Evolutionary conservation across 2,329 filamentous ascomycete species (phyloP).

Genomic region (Fusarium mexicanum): DNA sequence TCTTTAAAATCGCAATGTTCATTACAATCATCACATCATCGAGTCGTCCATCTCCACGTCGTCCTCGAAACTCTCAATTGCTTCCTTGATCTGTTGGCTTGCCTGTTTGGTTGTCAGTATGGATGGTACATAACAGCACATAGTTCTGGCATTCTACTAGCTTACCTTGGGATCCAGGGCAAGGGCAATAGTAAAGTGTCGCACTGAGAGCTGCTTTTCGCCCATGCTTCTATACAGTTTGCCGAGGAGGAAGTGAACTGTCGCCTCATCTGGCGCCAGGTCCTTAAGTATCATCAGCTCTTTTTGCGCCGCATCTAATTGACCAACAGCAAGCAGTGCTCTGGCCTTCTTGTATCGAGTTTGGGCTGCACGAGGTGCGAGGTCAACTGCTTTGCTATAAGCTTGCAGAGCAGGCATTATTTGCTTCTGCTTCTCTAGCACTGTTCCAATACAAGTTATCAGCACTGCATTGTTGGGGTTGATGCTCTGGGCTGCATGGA

Average conservation of each 20-base stretch:
- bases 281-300: slow-evolving; percentile 92
- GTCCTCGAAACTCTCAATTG: slow-evolving; percentile 90
- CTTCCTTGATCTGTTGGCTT: slow-evolving; percentile 93
- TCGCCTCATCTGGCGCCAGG: slow-evolving; percentile 91
- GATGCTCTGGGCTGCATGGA: slow-evolving; percentile 85
- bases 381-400: slow-evolving; percentile 82
- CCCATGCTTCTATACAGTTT: slow-evolving; percentile 80
- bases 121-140: neutral
- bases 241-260: slow-evolving; percentile 93
- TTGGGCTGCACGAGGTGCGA: slow-evolving; percentile 83
- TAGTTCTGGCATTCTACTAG: slow-evolving; percentile 3
- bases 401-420: slow-evolving; percentile 80
- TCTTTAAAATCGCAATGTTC: slow-evolving; percentile 40
- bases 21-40: slow-evolving; percentile 64
- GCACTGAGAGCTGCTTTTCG: slow-evolving; percentile 82
- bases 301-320: slow-evolving; percentile 75
- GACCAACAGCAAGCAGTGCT: slow-evolving; percentile 79
- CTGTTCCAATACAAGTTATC: slow-evolving; percentile 89
- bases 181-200: slow-evolving; percentile 92
- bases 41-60: slow-evolving; percentile 76
- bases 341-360: slow-evolving; percentile 94
- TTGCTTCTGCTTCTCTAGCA: slow-evolving; percentile 89
- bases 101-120: slow-evolving; percentile 64
- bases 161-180: slow-evolving; percentile 95
- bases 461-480: slow-evolving; percentile 95